Evolutionary conservation across 2,329 filamentous ascomycete genomes (phyloP).

Genomic region (Aschersonia sp.): DNA sequence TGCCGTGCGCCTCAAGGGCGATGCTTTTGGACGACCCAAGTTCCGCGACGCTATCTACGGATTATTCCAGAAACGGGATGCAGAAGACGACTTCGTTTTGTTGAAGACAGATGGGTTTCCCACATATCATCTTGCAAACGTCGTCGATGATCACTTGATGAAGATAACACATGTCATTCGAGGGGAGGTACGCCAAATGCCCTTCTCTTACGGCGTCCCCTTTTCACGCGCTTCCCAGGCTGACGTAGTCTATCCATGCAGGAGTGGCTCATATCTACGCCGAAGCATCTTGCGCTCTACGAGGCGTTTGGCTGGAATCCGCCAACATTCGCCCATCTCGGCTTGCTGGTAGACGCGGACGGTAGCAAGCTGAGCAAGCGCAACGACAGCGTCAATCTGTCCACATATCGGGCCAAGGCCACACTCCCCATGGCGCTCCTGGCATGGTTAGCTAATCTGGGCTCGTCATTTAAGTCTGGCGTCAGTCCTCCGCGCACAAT

Average conservation of each 20-base stretch:
- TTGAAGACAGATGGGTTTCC: constrained; percentile 85
- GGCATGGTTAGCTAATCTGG: constrained; percentile 72
- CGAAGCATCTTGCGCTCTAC: constrained; percentile 57
- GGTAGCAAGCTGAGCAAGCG: constrained; percentile 79
- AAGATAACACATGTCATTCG: constrained; percentile 89
- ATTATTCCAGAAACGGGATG: constrained; percentile 36
- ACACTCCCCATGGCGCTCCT: constrained; percentile 36
- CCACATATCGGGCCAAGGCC: constrained; percentile 31
- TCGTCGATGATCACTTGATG: constrained; percentile 93
- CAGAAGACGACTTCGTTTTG: constrained; percentile 71
- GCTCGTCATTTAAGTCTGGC: constrained; percentile 16
- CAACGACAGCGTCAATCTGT: constrained; percentile 37
- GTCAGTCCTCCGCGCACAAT: constrained; percentile 30
- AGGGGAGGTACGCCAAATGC: constrained; percentile 44
- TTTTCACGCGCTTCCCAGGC: background rate
- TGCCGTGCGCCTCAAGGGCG: constrained; percentile 62
- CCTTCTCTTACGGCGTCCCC: background rate
- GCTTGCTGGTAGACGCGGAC: constrained; percentile 54
- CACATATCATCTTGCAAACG: constrained; percentile 94
- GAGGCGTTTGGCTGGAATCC: constrained; percentile 60
- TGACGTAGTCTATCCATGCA: constrained; percentile 13
- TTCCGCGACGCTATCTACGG: constrained; percentile 76
- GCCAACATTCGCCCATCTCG: constrained; percentile 68
- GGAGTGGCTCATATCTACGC: constrained; percentile 95
- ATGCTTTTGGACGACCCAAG: constrained; percentile 36